Conservation (phyloP, 805 yeast genomes). For the Ogataea pignaliae region DNA sequence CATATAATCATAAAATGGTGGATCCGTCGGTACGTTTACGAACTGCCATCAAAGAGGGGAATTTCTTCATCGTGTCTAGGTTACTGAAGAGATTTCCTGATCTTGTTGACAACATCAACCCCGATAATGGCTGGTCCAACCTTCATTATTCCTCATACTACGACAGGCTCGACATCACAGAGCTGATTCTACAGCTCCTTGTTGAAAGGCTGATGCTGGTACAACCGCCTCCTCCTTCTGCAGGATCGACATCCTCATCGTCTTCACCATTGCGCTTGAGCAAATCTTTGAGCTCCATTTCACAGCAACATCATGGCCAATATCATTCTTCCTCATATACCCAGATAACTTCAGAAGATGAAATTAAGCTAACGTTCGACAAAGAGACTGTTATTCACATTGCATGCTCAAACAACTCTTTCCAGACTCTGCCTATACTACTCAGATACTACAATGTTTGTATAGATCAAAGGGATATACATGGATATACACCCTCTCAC, state of each 20-base stretch:
- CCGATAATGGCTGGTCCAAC: constrained; percentile 75
- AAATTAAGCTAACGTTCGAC: constrained; percentile 43
- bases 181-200: constrained; percentile 19
- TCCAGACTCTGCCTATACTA: constrained; percentile 67
- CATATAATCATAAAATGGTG: constrained; percentile 37
- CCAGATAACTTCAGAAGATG: constrained; percentile 31
- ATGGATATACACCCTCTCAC: constrained; percentile 64
- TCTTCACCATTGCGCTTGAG: constrained; percentile 3
- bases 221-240: neutral
- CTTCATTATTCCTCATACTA: constrained; percentile 75
- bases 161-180: constrained; percentile 60
- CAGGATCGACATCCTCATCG: constrained; percentile 9
- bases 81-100: constrained; percentile 66
- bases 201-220: constrained; percentile 8
- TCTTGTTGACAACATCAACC: constrained; percentile 62
- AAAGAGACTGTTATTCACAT: constrained; percentile 67
- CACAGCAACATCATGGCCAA: neutral
- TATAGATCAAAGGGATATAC: constrained; percentile 43
- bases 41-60: constrained; percentile 59
- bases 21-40: constrained; percentile 68
- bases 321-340: constrained; percentile 13
- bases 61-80: constrained; percentile 57
- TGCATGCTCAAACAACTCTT: constrained; percentile 48
- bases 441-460: constrained; percentile 54
- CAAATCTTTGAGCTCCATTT: neutral